Base-by-base conservation (phyloP, 2,329 filamentous ascomycete species). In the Claviceps sp. region DNA sequence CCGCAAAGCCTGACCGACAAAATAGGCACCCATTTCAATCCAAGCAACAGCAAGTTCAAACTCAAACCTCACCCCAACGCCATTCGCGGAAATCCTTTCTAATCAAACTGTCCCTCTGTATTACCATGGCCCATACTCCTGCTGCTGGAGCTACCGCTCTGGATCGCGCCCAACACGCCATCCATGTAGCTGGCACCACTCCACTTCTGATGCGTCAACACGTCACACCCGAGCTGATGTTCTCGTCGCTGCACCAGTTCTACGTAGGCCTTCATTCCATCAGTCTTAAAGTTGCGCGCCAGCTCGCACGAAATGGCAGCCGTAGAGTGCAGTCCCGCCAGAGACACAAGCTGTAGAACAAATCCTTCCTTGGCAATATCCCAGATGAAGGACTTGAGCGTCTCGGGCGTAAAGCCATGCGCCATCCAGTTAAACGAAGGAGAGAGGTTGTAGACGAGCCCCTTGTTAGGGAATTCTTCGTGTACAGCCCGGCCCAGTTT, bases 361-460 rank as follows among this genome's bases (percentile, higher is more conserved):
- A 83, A 91, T 54, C 91, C 91, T 61, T 96, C 86, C 65, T 84
- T 82, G 8, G 90, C 93, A 58, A 98, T 81, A 66, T 97, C 91
- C 91, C 91, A 97, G 61, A 98, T 87, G 67, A 98, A 98, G 5
- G 81, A 89, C 71, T 86, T 89, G 52, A 98, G 77, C 5, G 85
- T 84, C 55, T 81, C 82, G 57, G 89, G 82, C 3, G 79, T 84
- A 70, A 97, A 98, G 34, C 91, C 93, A 65, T 97, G 90, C 11
- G 82, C 82, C 81, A 94, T 93, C 93, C 93, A 98, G 75, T 98
- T 97, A 78, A 98, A 98, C 8, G 88, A 95, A 1, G 93, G 93
- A 4, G 85, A 90, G 1, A 98, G 78, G 71, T 98, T 98, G 73
- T 98, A 98, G 0, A 97, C 91, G 24, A 98, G 78, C 38, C 87